Conservation (phyloP, 2,329 filamentous ascomycete genomes). For the Knufia fluminis region DNA sequence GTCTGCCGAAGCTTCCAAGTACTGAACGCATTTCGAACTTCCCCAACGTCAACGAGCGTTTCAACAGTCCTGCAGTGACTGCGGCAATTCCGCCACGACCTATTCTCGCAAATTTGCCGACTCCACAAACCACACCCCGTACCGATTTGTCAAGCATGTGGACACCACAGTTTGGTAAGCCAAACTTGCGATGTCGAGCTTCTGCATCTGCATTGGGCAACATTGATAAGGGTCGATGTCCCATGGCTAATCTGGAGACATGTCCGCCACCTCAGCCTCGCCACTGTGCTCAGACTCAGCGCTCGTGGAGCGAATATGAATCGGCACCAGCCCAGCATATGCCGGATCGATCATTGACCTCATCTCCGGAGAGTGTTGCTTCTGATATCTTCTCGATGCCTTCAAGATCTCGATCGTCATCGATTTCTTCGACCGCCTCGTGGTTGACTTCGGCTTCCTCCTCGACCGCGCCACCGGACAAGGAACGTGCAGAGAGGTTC, state of each 20-base stretch:
- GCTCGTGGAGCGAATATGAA: background rate
- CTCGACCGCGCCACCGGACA: background rate
- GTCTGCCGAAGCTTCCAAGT: conserved; percentile 1
- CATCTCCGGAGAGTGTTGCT: conserved; percentile 54
- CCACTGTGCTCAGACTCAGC: conserved; percentile 8
- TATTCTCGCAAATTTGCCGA: conserved; percentile 49
- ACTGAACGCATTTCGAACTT: conserved; percentile 1
- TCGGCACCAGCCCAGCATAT: background rate
- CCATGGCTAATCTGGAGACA: conserved; percentile 48
- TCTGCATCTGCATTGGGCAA: conserved; percentile 51
- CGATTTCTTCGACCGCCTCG: conserved; percentile 36
- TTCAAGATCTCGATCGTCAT: conserved; percentile 45
- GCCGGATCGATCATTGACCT: conserved; percentile 23
- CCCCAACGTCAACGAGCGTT: background rate
- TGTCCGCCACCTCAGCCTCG: conserved; percentile 31
- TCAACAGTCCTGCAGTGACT: conserved; percentile 8
- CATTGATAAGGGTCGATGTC: conserved; percentile 45
- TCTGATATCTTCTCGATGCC: conserved; percentile 50
- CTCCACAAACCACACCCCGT: conserved; percentile 54
- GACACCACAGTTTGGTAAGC: conserved; percentile 43
- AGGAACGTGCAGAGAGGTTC: background rate
- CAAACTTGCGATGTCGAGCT: conserved; percentile 47
- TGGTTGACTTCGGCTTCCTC: conserved; percentile 15
- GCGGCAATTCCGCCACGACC: conserved; percentile 45
- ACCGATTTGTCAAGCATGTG: conserved; percentile 17